Base-by-base conservation (phyloP, 148 eudicot species). In the Nepenthes mirabilis region DNA sequence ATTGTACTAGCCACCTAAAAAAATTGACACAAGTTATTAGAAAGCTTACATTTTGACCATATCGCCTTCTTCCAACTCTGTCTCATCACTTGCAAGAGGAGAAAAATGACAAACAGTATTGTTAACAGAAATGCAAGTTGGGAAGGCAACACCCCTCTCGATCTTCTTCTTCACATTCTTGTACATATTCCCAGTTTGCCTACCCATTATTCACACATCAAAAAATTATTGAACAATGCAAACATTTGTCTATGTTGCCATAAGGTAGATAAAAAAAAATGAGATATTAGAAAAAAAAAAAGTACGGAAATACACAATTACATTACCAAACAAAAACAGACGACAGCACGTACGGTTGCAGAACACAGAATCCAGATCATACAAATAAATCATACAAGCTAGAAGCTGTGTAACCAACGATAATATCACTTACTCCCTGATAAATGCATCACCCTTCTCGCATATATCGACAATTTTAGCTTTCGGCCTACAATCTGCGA, bases 391-490 rank as follows among this genome's bases (percentile, higher is more conserved):
- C 23, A 23, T 23, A 23, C 23, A 23, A 23, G 23, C 23, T 23
- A 23, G 23, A 23, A 23, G 23, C 23, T 23, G 23, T 23, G 23
- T 23, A 40, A 8, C 45, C 45, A 40, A 8, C 8, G 45, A 5
- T 12, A 11, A 43, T 1, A 56, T 0, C 34, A 59, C 90, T 61
- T 78, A 93, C 99, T 88, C 89, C 55, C 61, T 52, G 69, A 89
- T 82, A 47, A 70, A 89, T 1, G 79, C 36, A 74, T 93, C 97
- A 1, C 91, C 91, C 61, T 80, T 89, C 68, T 86, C 96, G 63
- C 99, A 93, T 6, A 93, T 43, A 57, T 84, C 95, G 52, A 88
- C 91, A 79, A 93, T 86, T 72, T 86, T 93, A 2, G 83, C 84
- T 66, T 88, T 82, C 0, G 96, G 96, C 55, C 84, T 93, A 72